Evolutionary conservation across 495 filamentous ascomycete genomes (phyloP).

Genomic region (Podospora tetraspora): DNA sequence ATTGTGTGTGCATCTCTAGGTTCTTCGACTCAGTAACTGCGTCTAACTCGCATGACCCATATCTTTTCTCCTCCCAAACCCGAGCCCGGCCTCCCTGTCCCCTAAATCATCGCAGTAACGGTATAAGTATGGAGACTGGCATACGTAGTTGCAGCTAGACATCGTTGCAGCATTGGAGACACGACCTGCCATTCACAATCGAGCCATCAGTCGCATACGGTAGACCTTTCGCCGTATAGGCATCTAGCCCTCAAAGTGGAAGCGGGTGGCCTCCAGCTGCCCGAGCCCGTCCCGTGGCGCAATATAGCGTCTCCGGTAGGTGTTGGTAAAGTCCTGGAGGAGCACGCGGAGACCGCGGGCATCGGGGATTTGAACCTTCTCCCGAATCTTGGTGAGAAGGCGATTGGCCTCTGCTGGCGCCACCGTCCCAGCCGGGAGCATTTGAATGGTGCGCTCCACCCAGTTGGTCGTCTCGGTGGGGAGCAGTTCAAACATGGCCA

Average conservation of each 20-base stretch:
- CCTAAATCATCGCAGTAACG: background rate
- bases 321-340: conserved; percentile 94
- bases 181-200: background rate
- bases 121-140: background rate
- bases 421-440: conserved; percentile 78
- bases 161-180: background rate
- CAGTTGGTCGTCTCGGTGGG: conserved; percentile 70
- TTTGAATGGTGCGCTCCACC: conserved; percentile 73
- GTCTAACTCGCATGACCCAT: background rate
- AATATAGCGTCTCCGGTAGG: conserved; percentile 86
- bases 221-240: too few species aligned
- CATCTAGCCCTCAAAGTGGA: conserved; percentile 67
- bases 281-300: conserved; percentile 89
- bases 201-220: too few species aligned
- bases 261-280: conserved; percentile 73
- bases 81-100: background rate
- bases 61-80: background rate
- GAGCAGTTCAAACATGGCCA: conserved; percentile 81
- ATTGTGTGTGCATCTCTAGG: background rate
- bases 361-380: conserved; percentile 65
- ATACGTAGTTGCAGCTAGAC: background rate
- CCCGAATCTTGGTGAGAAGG: conserved; percentile 58
- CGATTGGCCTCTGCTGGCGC: conserved; percentile 56
- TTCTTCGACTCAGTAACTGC: background rate
- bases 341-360: conserved; percentile 70